Percentiles rank a stretch among this genome's conserved stretches.
Conservation (phyloP, 345 rosid species). For the Camelina neglecta region DNA sequence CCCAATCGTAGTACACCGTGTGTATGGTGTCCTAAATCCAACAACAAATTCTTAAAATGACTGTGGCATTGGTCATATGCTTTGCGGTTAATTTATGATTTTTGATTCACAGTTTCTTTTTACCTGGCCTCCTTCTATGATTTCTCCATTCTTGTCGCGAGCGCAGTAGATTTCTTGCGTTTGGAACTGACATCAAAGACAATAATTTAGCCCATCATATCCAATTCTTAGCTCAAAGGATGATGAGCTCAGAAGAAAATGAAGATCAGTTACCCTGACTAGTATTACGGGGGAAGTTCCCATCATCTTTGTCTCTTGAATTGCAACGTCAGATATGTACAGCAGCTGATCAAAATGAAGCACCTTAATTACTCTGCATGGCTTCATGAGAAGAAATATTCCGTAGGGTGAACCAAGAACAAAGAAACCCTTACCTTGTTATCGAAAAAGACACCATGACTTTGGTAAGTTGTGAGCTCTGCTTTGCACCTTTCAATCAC, state of each 20-base stretch:
- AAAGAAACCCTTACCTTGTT: constrained; percentile 60
- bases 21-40: constrained; percentile 80
- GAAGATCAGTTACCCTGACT: constrained; percentile 57
- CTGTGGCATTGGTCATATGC: background rate
- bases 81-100: background rate
- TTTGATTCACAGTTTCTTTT: constrained; percentile 11
- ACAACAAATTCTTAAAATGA: background rate
- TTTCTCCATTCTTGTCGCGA: constrained; percentile 68
- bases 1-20: constrained; percentile 81
- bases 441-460: constrained; percentile 78
- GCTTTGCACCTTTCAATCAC: constrained; percentile 76
- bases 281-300: constrained; percentile 81
- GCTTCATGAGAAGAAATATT: background rate
- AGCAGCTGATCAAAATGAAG: constrained; percentile 58
- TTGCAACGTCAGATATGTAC: constrained; percentile 82
- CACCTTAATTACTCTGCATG: constrained; percentile 11
- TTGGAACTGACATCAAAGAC: constrained; percentile 65
- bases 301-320: constrained; percentile 88
- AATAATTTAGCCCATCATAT: constrained; percentile 4
- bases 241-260: background rate
- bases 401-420: constrained; percentile 1
- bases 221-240: background rate
- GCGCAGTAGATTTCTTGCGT: constrained; percentile 81
- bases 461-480: constrained; percentile 66
- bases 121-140: constrained; percentile 92